Conservation (phyloP, 352 stramenopile genomes). For the Pythium aristosporum region DNA sequence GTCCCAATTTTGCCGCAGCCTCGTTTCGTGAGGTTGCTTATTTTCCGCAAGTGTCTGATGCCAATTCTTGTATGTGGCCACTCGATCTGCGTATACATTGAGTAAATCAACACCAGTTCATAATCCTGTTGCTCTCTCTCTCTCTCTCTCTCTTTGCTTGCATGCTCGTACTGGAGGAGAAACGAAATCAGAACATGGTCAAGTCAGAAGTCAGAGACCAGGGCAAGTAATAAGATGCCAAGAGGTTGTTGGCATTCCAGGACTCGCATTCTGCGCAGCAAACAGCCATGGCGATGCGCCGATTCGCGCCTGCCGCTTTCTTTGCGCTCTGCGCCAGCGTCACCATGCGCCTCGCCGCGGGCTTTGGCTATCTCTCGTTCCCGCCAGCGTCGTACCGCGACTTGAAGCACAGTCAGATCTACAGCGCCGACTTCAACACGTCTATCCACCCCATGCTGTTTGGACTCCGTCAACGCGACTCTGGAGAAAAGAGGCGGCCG, state of each 20-base stretch:
- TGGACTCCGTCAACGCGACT: neutral
- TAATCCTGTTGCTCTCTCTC: neutral
- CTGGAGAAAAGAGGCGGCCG: neutral
- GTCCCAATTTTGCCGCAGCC: neutral
- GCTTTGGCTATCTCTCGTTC: conserved; percentile 24
- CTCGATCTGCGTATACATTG: neutral
- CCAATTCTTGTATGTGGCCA: neutral
- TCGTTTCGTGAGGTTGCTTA: too few relatives aligned
- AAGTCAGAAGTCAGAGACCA: neutral
- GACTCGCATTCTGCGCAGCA: neutral
- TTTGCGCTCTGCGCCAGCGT: neutral
- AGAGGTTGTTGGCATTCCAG: neutral
- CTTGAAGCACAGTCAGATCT: conserved; percentile 6
- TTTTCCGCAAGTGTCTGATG: neutral
- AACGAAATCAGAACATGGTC: neutral
- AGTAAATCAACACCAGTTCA: neutral
- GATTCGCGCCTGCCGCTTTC: conserved; percentile 28
- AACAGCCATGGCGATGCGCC: neutral
- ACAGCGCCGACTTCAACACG: conserved; percentile 13
- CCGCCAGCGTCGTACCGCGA: conserved; percentile 23
- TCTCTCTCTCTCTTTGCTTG: neutral
- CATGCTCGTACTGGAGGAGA: too few relatives aligned
- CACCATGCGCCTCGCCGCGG: neutral
- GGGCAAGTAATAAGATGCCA: neutral
- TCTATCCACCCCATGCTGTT: conserved; percentile 25